Evolutionary conservation across 768 basidiomycete species (phyloP).

Genomic region (Mycena rosella): DNA sequence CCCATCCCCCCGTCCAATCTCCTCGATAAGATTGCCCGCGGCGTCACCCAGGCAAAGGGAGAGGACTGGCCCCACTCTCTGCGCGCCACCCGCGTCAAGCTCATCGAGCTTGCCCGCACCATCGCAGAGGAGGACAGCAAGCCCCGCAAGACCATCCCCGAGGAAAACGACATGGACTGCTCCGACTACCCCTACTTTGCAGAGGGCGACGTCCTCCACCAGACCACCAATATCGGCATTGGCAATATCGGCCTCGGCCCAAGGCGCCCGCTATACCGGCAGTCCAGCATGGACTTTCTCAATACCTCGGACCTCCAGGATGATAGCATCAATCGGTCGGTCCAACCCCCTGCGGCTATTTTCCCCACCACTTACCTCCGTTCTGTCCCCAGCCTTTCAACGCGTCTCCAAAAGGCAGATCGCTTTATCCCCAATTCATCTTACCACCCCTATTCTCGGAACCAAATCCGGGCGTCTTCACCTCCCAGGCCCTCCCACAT

Average conservation of each 20-base stretch:
- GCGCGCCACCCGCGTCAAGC: conserved; percentile 84
- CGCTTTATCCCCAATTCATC: conserved; percentile 61
- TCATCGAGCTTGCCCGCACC: conserved; percentile 80
- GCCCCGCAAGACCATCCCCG: conserved; percentile 58
- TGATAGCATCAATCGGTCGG: conserved; percentile 73
- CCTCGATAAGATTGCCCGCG: conserved; percentile 87
- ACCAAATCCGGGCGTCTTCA: conserved; percentile 57
- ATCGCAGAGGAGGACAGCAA: conserved; percentile 68
- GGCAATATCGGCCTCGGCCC: conserved; percentile 43
- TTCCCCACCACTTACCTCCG: conserved; percentile 32
- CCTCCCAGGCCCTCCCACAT: conserved; percentile 53
- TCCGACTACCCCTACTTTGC: conserved; percentile 42
- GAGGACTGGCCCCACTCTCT: conserved; percentile 87
- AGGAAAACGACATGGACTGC: conserved; percentile 53
- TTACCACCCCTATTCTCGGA: conserved; percentile 73
- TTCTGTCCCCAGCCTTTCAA: conserved; percentile 64
- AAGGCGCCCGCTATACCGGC: conserved; percentile 76
- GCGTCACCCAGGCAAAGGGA: conserved; percentile 81
- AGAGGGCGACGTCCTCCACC: conserved; percentile 56
- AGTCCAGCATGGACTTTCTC: conserved; percentile 92
- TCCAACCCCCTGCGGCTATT: conserved; percentile 35
- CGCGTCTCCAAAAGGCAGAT: conserved; percentile 75
- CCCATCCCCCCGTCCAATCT: conserved; percentile 87
- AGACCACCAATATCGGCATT: conserved; percentile 62
- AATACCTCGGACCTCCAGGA: conserved; percentile 62